Conservation (phyloP, 257 asterid genomes). For the Schizonepeta tenuifolia region DNA sequence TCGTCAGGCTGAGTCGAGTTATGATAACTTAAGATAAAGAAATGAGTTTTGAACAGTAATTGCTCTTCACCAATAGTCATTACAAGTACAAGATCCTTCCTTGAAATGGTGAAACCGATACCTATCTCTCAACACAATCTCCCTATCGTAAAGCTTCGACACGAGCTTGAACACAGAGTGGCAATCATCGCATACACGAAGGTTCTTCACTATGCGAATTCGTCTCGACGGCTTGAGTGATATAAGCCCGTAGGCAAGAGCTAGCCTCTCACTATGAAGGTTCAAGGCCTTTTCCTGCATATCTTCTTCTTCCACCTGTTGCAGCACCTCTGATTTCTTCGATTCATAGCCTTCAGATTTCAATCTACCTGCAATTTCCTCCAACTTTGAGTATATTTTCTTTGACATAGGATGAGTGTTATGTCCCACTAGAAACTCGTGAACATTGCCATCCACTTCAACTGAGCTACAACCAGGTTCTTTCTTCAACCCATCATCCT, state of each 20-base stretch:
- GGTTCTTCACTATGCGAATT: conserved; percentile 71
- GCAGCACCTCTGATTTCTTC: conserved; percentile 64
- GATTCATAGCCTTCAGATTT: conserved; percentile 53
- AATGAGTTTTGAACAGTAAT: neutral
- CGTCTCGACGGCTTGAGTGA: conserved; percentile 50
- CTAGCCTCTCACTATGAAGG: conserved; percentile 79
- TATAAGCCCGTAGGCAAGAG: conserved; percentile 74
- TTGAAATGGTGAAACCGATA: conserved; percentile 80
- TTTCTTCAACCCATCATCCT: conserved; percentile 69
- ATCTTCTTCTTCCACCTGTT: conserved; percentile 68
- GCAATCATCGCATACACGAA: conserved; percentile 78
- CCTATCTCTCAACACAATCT: conserved; percentile 72
- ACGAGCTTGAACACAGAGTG: conserved; percentile 68
- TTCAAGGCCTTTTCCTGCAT: conserved; percentile 69
- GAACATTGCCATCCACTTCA: conserved; percentile 65
- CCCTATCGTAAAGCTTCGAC: conserved; percentile 64
- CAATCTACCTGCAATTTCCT: conserved; percentile 55
- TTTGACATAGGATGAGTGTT: conserved; percentile 51
- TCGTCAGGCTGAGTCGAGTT: neutral
- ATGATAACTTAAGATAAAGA: neutral
- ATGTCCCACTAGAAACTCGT: conserved; percentile 74
- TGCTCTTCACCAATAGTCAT: conserved; percentile 68
- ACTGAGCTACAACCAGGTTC: conserved; percentile 87
- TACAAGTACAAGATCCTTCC: conserved; percentile 67
- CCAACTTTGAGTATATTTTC: conserved; percentile 63